Percentiles rank a stretch among this genome's conserved stretches.
Evolutionary conservation across 2,329 filamentous ascomycete genomes (phyloP).

Genomic region (Pyricularia pennisetigena): DNA sequence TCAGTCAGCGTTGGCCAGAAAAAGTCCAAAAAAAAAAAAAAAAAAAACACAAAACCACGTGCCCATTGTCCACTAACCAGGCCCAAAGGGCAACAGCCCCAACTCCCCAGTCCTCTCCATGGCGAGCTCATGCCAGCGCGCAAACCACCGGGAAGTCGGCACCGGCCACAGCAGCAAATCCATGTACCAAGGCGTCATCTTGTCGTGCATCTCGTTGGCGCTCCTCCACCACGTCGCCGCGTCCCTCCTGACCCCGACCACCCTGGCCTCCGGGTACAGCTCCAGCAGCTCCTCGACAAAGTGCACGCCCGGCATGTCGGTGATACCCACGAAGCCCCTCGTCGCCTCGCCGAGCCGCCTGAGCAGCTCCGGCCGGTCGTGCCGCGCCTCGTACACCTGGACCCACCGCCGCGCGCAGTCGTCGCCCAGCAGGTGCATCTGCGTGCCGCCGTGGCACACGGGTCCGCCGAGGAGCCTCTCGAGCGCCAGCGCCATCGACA

Average conservation of each 20-base stretch:
- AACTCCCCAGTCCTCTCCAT: not conserved
- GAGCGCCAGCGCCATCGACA: not conserved
- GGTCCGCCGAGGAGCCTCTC: not conserved
- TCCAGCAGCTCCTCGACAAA: conserved; percentile 34
- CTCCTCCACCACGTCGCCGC: not conserved
- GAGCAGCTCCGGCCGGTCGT: not conserved
- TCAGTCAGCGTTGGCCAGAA: not conserved
- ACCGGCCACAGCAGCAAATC: not conserved
- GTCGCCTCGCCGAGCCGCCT: not conserved
- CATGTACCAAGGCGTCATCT: not conserved
- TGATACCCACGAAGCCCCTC: not conserved
- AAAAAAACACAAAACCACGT: no score
- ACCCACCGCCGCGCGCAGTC: not conserved
- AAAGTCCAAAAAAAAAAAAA: not conserved
- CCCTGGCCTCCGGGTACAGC: conserved; percentile 37
- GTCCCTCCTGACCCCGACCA: conserved; percentile 19
- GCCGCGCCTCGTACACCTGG: not conserved
- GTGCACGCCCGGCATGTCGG: conserved; percentile 9
- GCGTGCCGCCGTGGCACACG: conserved; percentile 1
- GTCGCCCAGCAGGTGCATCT: not conserved
- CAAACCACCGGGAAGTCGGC: not conserved
- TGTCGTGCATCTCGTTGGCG: not conserved
- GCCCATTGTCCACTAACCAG: not conserved
- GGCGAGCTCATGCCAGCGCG: not conserved
- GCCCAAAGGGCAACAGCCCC: not conserved